Evolutionary conservation across 1,284 basidiomycete genomes (phyloP).

Genomic region (Sanghuangporus weigelae): DNA sequence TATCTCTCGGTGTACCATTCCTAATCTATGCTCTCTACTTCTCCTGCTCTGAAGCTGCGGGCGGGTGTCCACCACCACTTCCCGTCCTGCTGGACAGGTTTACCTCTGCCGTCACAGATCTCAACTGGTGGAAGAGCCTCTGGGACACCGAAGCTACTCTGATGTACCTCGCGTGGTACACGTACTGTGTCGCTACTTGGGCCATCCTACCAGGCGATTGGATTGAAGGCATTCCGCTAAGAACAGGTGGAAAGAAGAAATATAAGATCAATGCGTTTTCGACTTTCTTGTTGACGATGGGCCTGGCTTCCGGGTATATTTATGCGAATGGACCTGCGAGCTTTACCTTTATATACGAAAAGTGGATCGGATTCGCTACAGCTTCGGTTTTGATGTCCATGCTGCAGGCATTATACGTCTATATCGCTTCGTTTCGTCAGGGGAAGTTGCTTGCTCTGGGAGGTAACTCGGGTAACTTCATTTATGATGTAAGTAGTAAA

Average conservation of each 20-base stretch:
- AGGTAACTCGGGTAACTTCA: constrained; percentile 83
- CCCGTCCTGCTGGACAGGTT: constrained; percentile 41
- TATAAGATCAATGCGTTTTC: constrained; percentile 98
- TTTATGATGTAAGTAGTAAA: constrained; percentile 81
- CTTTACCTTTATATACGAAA: constrained; percentile 89
- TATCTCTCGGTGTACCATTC: constrained; percentile 71
- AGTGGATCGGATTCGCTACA: constrained; percentile 87
- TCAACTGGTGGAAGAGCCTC: constrained; percentile 63
- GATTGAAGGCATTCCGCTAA: constrained; percentile 74
- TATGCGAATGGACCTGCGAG: constrained; percentile 69
- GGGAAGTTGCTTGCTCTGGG: constrained; percentile 81
- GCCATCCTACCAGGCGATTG: constrained; percentile 80
- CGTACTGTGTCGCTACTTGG: constrained; percentile 83
- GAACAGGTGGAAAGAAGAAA: constrained; percentile 72
- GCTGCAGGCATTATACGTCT: constrained; percentile 71
- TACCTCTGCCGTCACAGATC: constrained; percentile 41
- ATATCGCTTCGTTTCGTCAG: constrained; percentile 65
- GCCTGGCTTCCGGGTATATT: constrained; percentile 64
- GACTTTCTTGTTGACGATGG: constrained; percentile 78
- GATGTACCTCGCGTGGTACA: constrained; percentile 88
- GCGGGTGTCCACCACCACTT: constrained; percentile 66
- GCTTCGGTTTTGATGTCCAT: constrained; percentile 80
- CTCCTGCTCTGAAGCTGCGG: constrained; percentile 75
- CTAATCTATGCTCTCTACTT: constrained; percentile 80
- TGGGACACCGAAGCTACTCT: constrained; percentile 77